These are phyloP conservation scores for Nitzschia putrida DNA, from an alignment of 108 stramenopile species.

Conservation along the genomic window DNA sequence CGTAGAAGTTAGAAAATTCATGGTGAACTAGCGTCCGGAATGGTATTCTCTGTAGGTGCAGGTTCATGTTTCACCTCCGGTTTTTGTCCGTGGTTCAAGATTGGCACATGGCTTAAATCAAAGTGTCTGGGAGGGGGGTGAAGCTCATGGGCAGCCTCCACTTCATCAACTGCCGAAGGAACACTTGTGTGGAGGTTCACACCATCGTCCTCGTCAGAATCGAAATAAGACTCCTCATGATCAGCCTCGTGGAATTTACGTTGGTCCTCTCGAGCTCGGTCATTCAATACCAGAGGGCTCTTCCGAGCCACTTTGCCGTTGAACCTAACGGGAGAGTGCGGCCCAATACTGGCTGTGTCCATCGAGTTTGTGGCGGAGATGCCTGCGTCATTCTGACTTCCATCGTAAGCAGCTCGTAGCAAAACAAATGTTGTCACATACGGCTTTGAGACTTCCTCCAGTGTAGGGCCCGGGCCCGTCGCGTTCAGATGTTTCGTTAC, in stretches of 20 bases:
- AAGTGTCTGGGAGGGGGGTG: slow-evolving; percentile 35
- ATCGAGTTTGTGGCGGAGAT: not conserved
- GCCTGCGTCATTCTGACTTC: slow-evolving; percentile 20
- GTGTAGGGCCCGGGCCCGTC: slow-evolving; percentile 33
- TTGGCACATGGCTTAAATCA: slow-evolving; percentile 25
- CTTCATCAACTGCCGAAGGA: slow-evolving; percentile 22
- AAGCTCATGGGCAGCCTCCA: slow-evolving; percentile 19
- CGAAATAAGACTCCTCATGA: slow-evolving; percentile 85
- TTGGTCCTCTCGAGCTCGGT: slow-evolving; percentile 37
- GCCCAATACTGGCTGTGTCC: not conserved
- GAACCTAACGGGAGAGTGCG: slow-evolving; percentile 8
- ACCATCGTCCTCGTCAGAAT: slow-evolving; percentile 59
- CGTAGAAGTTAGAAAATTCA: not conserved
- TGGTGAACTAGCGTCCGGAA: not conserved
- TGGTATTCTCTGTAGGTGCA: not conserved
- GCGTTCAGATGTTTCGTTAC: slow-evolving; percentile 68
- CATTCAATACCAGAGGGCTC: slow-evolving; percentile 27
- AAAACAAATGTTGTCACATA: slow-evolving; percentile 76
- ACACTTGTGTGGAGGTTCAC: not conserved
- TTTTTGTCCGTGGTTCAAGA: slow-evolving; percentile 15
- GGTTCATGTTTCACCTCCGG: not conserved
- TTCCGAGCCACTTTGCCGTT: not conserved
- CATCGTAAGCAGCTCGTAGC: slow-evolving; percentile 67
- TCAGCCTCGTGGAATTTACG: slow-evolving; percentile 81
- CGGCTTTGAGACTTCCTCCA: slow-evolving; percentile 82